Conservation (phyloP, 805 yeast species). For the Saturnispora saitoi region DNA sequence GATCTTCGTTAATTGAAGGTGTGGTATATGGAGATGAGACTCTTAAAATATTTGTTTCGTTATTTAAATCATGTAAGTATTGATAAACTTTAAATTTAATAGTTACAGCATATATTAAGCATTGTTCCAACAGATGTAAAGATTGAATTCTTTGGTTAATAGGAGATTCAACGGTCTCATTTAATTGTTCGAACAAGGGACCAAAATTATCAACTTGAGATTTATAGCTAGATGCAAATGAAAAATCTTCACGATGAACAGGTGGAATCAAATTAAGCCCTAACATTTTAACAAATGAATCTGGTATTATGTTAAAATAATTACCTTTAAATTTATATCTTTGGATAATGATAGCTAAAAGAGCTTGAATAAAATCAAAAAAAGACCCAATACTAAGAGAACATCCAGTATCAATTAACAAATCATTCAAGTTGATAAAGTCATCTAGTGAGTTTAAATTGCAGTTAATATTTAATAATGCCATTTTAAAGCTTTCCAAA, state of each 20-base stretch:
- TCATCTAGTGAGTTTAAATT: conserved; percentile 16
- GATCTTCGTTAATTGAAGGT: conserved; percentile 1
- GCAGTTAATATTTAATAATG: conserved; percentile 17
- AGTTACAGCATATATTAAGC: conserved; percentile 28
- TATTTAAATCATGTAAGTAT: conserved; percentile 15
- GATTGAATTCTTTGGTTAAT: conserved; percentile 8
- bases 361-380: conserved; percentile 21
- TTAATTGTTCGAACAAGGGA: conserved; percentile 8
- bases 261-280: conserved; percentile 26
- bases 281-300: conserved; percentile 13
- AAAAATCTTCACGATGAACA: conserved; percentile 21
- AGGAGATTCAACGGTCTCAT: conserved; percentile 14
- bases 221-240: conserved; percentile 14
- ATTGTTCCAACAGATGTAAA: conserved; percentile 18
- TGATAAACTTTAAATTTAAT: conserved; percentile 27
- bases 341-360: conserved; percentile 18
- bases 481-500: conserved; percentile 16
- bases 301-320: conserved; percentile 12
- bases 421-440: conserved; percentile 16
- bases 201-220: conserved; percentile 15
- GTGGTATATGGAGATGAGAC: neutral
- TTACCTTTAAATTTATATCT: conserved; percentile 8
- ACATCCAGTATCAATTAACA: conserved; percentile 27
- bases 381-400: conserved; percentile 30
- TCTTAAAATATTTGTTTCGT: conserved; percentile 14